Percentiles rank a stretch among this genome's conserved stretches.
phyloP scores from a whole-genome alignment of 192 early-diverging fungal species.

The Umbelopsis sp. region DNA sequence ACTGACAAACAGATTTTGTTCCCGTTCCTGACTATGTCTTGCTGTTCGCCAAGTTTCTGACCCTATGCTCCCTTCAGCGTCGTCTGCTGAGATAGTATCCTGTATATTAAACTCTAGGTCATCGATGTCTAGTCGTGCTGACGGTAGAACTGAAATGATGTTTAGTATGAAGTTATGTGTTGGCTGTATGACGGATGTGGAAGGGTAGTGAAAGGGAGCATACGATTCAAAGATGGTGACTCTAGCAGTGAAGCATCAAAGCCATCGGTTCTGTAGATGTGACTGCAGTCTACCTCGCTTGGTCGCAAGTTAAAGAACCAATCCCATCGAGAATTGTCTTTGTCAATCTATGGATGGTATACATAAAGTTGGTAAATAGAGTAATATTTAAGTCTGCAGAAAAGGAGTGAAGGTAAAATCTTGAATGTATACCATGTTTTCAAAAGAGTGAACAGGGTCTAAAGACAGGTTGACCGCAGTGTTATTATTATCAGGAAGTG shows the following conservation, averaged over 20 bases:
- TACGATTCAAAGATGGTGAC: neutral
- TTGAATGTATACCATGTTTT: neutral
- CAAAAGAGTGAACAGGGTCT: neutral
- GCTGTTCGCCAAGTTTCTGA: neutral
- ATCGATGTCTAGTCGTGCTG: neutral
- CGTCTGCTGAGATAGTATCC: neutral
- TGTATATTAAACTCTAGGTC: neutral
- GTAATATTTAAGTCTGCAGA: neutral
- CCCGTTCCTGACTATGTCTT: neutral
- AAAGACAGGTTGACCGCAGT: neutral
- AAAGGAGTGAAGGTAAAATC: neutral
- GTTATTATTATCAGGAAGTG: neutral
- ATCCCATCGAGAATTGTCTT: neutral
- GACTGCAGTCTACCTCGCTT: neutral
- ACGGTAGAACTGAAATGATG: neutral
- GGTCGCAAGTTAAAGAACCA: neutral
- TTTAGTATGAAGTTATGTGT: neutral
- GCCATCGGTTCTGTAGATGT: neutral
- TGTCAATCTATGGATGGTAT: neutral
- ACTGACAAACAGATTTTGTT: neutral
- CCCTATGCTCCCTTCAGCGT: neutral
- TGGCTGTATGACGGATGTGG: neutral
- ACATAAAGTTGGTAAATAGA: neutral
- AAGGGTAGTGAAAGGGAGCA: neutral
- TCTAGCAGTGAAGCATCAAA: neutral